Conservation (phyloP, 1,284 basidiomycete species). For the Schizophyllum amplum region DNA sequence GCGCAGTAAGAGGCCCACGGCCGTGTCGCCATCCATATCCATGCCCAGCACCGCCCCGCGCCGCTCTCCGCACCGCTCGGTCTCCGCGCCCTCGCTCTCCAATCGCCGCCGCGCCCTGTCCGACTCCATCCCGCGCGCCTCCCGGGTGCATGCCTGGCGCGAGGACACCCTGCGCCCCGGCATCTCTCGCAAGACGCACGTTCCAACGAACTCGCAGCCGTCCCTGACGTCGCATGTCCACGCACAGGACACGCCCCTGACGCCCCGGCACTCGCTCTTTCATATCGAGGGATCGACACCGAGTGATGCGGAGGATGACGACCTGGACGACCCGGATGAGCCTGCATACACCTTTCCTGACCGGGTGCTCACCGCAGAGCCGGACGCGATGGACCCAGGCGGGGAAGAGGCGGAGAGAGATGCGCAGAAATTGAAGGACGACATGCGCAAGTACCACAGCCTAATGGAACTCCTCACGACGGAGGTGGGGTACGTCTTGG, state of each 20-base stretch:
- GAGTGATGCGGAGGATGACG: not conserved
- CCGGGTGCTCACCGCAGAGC: not conserved
- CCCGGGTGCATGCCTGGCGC: too few species aligned
- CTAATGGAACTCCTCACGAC: conserved; percentile 77
- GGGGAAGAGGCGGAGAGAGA: conserved; percentile 2
- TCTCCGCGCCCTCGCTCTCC: not conserved
- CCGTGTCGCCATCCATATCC: conserved; percentile 30
- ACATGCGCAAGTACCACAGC: conserved; percentile 53
- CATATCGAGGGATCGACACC: not conserved
- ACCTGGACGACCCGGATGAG: not conserved
- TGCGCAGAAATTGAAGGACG: conserved; percentile 31
- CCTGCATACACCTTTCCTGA: not conserved
- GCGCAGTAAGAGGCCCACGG: conserved; percentile 5
- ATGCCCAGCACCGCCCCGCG: conserved; percentile 15
- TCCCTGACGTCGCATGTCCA: not conserved
- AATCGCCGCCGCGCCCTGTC: not conserved
- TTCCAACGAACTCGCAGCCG: not conserved
- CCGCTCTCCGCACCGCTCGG: conserved; percentile 8
- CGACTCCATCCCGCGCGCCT: not conserved
- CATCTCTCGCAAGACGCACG: not conserved
- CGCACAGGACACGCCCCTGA: not conserved
- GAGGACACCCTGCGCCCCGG: not conserved
- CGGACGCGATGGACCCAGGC: not conserved
- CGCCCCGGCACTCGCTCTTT: not conserved
- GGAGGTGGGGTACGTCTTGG: conserved; percentile 73